Conservation (phyloP, 768 basidiomycete species). For the Leccinum variicolor region DNA sequence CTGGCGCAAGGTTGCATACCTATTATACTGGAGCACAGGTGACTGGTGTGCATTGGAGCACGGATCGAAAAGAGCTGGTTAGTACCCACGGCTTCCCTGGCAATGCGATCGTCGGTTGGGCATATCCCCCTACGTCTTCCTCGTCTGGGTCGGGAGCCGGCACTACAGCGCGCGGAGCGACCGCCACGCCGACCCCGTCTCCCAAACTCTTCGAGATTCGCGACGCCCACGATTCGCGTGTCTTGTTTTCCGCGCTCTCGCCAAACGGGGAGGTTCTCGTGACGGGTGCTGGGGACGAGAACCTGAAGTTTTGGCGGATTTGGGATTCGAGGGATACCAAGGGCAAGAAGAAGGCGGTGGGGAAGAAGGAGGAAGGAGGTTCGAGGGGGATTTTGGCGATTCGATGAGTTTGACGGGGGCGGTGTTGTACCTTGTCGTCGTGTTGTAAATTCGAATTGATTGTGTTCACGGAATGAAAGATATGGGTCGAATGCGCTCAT, state of each 20-base stretch:
- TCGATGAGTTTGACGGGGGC: slow-evolving; percentile 22
- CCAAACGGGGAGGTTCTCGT: slow-evolving; percentile 91
- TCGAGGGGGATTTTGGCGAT: slow-evolving; percentile 34
- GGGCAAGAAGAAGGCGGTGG: slow-evolving; percentile 27
- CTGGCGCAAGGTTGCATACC: slow-evolving; percentile 87
- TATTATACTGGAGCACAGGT: slow-evolving; percentile 87
- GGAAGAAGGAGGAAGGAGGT: slow-evolving; percentile 34
- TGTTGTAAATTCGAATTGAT: background rate
- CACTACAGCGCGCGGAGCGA: slow-evolving; percentile 7
- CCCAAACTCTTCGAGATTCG: slow-evolving; percentile 53
- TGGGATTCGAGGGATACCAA: slow-evolving; percentile 59
- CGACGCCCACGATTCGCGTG: slow-evolving; percentile 90
- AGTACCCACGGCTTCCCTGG: slow-evolving; percentile 95
- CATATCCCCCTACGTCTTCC: slow-evolving; percentile 56
- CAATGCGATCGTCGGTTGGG: slow-evolving; percentile 76
- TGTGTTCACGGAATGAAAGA: background rate
- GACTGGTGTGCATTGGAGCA: slow-evolving; percentile 85
- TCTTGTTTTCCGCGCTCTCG: slow-evolving; percentile 79
- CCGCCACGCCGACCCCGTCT: slow-evolving; percentile 12
- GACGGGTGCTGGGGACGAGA: slow-evolving; percentile 93
- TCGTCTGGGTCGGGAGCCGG: slow-evolving; percentile 23
- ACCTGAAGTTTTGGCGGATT: slow-evolving; percentile 93
- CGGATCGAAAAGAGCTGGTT: slow-evolving; percentile 84
- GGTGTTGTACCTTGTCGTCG: background rate
- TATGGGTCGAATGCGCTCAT: too few relatives aligned